Evolutionary conservation across 306 rosid genomes (phyloP), one percentile per base, ranked within the genome.

Genomic region (Gillenia trifoliata): DNA sequence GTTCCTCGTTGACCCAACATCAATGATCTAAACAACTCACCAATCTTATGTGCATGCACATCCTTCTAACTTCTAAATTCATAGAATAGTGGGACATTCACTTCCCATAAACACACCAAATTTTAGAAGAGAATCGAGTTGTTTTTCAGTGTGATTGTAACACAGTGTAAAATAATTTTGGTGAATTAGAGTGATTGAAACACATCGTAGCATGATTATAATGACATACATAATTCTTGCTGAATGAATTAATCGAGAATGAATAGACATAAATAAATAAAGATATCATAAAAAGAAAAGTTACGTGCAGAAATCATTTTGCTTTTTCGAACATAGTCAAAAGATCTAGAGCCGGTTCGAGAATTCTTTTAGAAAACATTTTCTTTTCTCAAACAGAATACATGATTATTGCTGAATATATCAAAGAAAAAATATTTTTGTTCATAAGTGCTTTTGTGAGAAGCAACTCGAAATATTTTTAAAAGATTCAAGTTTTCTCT

Each of bases 1-100:
- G 78, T 60, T 73, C 75, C 68, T 33, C 75, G 83, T 79, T 73
- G 75, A 79, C 78, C 70, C 69, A 65, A 57, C 56, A 43, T 19
- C 23, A 19, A 64, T 60, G n/a, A 15, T 25, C n/a, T 13, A 13
- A 8, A 30, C 17, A 30, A 29, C 20, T n/a, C 41, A 62, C 41
- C 41, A 30, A 30, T 8, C 12, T 30, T 22, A 15, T 0, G 66
- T 30, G 66, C 66, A 62, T 16, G 40, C 66, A 62, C 66, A 29
- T 17, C 11, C n/a, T 60, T 26, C 43, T 19, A 33, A 33, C 40
- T 19, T 33, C 66, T 30, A 4, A 13, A n/a, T 25, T 29, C 28
- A 49, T 31, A 70, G 22, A 64, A 25, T 11, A 11, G 61, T 29
- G 61, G 22, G 64, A 29, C n/a, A 30, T n/a, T 5, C 55, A 59